Evolutionary conservation across 1,284 basidiomycete genomes (phyloP).

Genomic region (Apiotrichum porosum): DNA sequence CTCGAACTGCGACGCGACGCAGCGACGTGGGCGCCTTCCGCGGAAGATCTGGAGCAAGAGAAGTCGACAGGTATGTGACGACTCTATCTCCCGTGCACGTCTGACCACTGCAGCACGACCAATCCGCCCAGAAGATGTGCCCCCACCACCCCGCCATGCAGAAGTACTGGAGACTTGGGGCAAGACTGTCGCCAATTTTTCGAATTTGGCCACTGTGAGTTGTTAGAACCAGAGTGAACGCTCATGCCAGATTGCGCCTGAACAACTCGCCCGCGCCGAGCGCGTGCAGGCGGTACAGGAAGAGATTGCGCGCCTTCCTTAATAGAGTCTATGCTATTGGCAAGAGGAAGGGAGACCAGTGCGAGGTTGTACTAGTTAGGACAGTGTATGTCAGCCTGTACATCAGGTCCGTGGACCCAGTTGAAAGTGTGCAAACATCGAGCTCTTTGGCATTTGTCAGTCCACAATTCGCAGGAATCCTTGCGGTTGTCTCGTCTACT

Average conservation of each 20-base stretch:
- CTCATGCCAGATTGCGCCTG: constrained; percentile 32
- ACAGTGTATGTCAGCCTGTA: too few relatives aligned
- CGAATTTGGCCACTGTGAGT: constrained; percentile 36
- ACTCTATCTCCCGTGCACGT: too few relatives aligned
- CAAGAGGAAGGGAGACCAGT: too few relatives aligned
- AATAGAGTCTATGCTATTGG: too few relatives aligned
- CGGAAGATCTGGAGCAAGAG: constrained; percentile 17
- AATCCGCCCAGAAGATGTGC: constrained; percentile 17
- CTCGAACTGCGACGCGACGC: constrained; percentile 52
- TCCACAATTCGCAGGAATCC: too few relatives aligned
- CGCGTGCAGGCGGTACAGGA: constrained; percentile 45
- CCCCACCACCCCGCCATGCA: constrained; percentile 32
- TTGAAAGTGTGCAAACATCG: too few relatives aligned
- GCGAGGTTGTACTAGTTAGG: too few relatives aligned
- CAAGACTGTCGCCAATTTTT: constrained; percentile 27
- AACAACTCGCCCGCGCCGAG: constrained; percentile 41
- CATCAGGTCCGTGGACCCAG: too few relatives aligned
- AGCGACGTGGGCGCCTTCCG: constrained; percentile 45
- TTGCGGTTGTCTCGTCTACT: too few relatives aligned
- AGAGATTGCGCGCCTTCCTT: constrained; percentile 28
- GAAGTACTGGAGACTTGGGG: constrained; percentile 34
- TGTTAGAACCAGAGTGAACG: neutral
- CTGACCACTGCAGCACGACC: neutral
- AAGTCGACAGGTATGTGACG: neutral
- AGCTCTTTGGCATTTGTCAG: too few relatives aligned